Evolutionary conservation across 2,329 filamentous ascomycete genomes (phyloP).

Genomic region (Diaporthe eres): DNA sequence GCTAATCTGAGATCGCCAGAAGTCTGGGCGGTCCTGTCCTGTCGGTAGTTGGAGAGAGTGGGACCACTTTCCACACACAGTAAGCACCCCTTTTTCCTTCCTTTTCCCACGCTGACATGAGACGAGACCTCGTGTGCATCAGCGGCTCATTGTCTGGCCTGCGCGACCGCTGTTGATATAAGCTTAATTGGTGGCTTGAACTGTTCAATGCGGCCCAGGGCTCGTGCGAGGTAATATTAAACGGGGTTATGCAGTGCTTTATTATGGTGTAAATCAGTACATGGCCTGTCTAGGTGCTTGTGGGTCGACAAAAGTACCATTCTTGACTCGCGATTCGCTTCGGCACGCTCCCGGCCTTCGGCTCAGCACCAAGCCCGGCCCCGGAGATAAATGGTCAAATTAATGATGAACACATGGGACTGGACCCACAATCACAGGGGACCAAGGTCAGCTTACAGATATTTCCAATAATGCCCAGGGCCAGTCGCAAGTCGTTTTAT

Average conservation of each 20-base stretch:
- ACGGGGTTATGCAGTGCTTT: not conserved
- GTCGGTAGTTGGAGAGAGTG: conserved; percentile 11
- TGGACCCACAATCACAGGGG: not conserved
- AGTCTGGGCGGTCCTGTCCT: conserved; percentile 17
- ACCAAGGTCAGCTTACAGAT: not conserved
- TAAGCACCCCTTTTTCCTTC: not conserved
- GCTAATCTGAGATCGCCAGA: conserved; percentile 18
- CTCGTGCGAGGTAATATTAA: not conserved
- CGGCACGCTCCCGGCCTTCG: not conserved
- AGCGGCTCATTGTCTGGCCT: not conserved
- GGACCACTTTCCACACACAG: not conserved
- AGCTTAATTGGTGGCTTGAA: conserved; percentile 29
- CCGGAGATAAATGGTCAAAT: not conserved
- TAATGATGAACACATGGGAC: not conserved
- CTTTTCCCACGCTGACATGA: not conserved
- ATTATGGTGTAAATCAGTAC: not conserved
- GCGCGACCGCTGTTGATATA: not conserved
- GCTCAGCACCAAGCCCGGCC: not conserved
- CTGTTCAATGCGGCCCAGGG: not conserved
- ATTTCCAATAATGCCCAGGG: not conserved
- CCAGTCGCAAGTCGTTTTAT: not conserved
- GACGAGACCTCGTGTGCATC: not conserved
- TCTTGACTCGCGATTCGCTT: conserved; percentile 9
- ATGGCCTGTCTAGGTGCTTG: not conserved
- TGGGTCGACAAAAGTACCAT: conserved; percentile 4